Evolutionary conservation across 2,329 filamentous ascomycete species (phyloP).

Genomic region (Ilyonectria sp.): DNA sequence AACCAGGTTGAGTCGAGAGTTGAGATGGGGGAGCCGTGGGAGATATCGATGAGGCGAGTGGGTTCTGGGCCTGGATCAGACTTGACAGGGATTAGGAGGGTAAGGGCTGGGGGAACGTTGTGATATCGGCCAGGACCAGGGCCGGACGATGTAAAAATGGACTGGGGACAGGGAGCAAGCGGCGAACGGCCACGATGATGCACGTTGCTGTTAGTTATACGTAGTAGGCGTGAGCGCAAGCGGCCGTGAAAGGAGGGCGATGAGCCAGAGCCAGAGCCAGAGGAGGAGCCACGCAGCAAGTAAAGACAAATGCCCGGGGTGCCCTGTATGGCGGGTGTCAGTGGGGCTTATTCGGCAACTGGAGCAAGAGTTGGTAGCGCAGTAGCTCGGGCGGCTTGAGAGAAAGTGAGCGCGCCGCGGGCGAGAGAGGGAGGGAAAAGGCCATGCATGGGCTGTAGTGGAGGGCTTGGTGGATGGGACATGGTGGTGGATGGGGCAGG

Average conservation of each 20-base stretch:
- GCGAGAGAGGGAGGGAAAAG: constrained; percentile 17
- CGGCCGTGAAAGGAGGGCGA: constrained; percentile 35
- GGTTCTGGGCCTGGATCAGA: constrained; percentile 33
- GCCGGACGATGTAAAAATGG: constrained; percentile 28
- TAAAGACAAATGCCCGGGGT: constrained; percentile 42
- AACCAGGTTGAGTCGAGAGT: constrained; percentile 23
- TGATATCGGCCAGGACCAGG: constrained; percentile 34
- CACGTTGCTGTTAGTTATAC: constrained; percentile 44
- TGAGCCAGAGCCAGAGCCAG: constrained; percentile 40
- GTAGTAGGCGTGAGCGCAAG: constrained; percentile 37
- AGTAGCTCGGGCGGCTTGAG: constrained; percentile 19
- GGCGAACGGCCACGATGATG: constrained; percentile 39
- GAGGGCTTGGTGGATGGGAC: constrained; percentile 27
- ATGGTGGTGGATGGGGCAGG: constrained; percentile 38
- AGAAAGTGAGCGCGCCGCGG: constrained; percentile 9
- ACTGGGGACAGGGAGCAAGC: constrained; percentile 32
- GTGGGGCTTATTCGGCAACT: constrained; percentile 44
- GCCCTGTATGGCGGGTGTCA: constrained; percentile 43
- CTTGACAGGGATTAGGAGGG: constrained; percentile 31
- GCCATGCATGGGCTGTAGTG: constrained; percentile 25
- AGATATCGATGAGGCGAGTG: constrained; percentile 32
- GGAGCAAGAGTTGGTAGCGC: constrained; percentile 25
- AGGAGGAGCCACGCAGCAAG: constrained; percentile 46
- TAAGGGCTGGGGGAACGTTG: constrained; percentile 33
- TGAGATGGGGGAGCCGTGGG: constrained; percentile 27